Conservation (phyloP, 2,329 filamentous ascomycete genomes). For the Aspergillus tamarii region DNA sequence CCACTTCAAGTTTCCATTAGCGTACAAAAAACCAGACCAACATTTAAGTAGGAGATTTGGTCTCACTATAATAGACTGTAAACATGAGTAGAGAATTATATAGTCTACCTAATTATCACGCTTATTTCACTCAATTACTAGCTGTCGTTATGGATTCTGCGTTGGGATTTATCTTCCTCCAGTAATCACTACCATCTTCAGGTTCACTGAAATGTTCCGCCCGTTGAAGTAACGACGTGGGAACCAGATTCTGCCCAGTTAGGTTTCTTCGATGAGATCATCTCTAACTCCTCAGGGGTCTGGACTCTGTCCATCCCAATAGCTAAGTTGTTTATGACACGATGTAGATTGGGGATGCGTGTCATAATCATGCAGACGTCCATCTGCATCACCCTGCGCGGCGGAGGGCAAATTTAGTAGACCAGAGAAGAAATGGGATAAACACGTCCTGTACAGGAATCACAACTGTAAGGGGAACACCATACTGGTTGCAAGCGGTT, state of each 20-base stretch:
- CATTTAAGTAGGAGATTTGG: no score
- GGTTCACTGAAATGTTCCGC: background rate
- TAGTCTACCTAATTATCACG: no score
- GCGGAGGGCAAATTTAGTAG: background rate
- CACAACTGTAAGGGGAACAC: no score
- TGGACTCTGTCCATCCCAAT: constrained; percentile 1
- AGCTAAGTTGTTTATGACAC: constrained; percentile 14
- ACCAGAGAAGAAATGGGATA: background rate
- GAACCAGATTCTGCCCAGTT: background rate
- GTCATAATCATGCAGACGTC: constrained; percentile 20
- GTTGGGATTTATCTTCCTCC: background rate
- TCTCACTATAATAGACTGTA: no score
- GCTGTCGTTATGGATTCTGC: background rate
- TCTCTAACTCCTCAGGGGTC: background rate
- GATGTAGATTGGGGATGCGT: constrained; percentile 20
- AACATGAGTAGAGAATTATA: background rate
- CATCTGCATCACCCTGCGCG: constrained; percentile 15
- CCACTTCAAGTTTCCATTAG: no score
- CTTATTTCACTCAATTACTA: background rate
- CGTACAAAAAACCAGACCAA: no score
- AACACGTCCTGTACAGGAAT: no score
- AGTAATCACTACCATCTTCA: background rate
- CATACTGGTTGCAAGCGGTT: constrained; percentile 19
- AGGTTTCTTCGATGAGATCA: background rate
- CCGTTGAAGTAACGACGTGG: background rate